Evolutionary conservation across 2,329 filamentous ascomycete species (phyloP), one percentile per base, ranked within the genome.

Genomic region (Penicillium decumbens): DNA sequence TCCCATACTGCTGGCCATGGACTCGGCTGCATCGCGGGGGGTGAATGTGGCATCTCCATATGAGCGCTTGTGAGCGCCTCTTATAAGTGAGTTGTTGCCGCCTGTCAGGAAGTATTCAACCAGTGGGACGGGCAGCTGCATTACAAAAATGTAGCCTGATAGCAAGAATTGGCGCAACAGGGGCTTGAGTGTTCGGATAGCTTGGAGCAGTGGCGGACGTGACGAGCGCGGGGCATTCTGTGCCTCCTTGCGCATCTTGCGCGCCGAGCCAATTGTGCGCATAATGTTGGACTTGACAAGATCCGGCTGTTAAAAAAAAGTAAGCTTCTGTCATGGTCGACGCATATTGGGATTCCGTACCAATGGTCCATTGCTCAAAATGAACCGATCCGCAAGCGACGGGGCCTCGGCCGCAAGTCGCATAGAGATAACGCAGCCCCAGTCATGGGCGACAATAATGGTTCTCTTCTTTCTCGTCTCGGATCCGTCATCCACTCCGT

Each of bases 321-420:
- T 51, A 41, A 50, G 53, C 40, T 29, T 30, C 15, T 2, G 25
- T 12, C n/a, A 10, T 12, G 3, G 23, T 37, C 15, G 37, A 39
- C 12, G 32, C 29, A 37, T 6, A 10, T 1, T 24, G 13, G 15
- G 5, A 9, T 40, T 25, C 24, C 77, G 57, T 71, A 81, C 79
- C 57, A 80, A 70, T 9, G 78, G 70, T 2, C 74, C 77, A 57
- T 80, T 80, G 23, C 72, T 72, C 33, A 81, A 62, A 32, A 83
- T 74, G 58, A 79, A 80, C 35, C 78, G 73, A 63, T 82, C 76
- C 7, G 80, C 77, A 41, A 83, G 62, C 45, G 75, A 70, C 18
- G 74, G 72, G 25, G 80, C 80, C 58, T 83, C 80, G n/a, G 77
- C 70, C n/a, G 80, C 80, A 38, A 83, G 72, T 39, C 80, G 72